These are phyloP conservation scores for Cryptosporidium andersoni DNA, from an alignment of 169 alveolate species.

Conservation along the genomic window DNA sequence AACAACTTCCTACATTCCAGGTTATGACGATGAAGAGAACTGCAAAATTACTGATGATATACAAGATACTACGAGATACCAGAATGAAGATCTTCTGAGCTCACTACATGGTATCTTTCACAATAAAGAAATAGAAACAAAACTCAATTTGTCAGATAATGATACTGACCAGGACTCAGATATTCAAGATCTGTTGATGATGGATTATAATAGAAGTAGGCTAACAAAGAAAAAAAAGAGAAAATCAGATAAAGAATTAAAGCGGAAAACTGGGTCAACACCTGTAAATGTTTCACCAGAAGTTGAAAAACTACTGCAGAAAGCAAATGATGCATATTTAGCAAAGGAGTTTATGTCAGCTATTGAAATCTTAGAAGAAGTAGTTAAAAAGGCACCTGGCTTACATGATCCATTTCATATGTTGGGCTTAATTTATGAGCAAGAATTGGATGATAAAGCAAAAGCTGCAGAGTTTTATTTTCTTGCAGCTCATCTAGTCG, in stretches of 20 bases:
- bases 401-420: conserved; percentile 89
- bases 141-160: neutral
- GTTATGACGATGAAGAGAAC: too few relatives aligned
- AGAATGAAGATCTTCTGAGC: too few relatives aligned
- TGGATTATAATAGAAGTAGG: neutral
- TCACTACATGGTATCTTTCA: too few relatives aligned
- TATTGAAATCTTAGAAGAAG: conserved; percentile 77
- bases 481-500: conserved; percentile 88
- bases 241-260: neutral
- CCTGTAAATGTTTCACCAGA: conserved; percentile 47
- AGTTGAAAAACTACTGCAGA: conserved; percentile 75
- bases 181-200: conserved; percentile 12
- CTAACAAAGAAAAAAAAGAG: conserved; percentile 15
- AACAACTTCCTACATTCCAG: too few relatives aligned
- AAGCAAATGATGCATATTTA: conserved; percentile 77
- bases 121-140: too few relatives aligned
- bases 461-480: conserved; percentile 86
- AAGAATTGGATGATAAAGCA: conserved; percentile 80
- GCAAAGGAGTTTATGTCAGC: conserved; percentile 75
- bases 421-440: conserved; percentile 87
- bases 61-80: too few relatives aligned
- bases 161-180: conserved; percentile 40
- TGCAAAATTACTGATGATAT: too few relatives aligned
- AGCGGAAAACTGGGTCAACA: conserved; percentile 8
- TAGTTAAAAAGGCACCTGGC: conserved; percentile 85